Evolutionary conservation across 768 basidiomycete species (phyloP).

Genomic region (Calocybe indica): DNA sequence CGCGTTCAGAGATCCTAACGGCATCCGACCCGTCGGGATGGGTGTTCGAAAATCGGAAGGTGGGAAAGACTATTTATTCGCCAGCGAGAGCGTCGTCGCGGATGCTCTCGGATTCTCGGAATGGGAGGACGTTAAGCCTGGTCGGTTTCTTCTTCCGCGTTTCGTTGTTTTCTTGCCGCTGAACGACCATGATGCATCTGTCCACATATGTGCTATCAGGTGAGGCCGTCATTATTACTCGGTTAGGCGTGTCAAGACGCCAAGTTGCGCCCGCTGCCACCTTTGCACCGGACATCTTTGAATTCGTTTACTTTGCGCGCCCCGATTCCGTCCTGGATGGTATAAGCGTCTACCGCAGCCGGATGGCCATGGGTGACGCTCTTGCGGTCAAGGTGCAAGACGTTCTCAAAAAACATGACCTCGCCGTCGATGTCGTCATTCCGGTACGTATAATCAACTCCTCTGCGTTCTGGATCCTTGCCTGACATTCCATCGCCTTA

Average conservation of each 20-base stretch:
- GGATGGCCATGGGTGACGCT: constrained; percentile 99
- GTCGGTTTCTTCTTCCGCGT: constrained; percentile 28
- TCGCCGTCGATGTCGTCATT: constrained; percentile 92
- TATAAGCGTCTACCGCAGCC: constrained; percentile 92
- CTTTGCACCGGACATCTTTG: constrained; percentile 98
- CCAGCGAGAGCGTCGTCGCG: constrained; percentile 94
- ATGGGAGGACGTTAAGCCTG: constrained; percentile 93
- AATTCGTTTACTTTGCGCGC: constrained; percentile 97
- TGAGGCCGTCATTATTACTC: constrained; percentile 94
- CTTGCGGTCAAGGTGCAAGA: constrained; percentile 83
- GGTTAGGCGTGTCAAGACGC: constrained; percentile 66
- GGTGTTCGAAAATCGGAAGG: constrained; percentile 54
- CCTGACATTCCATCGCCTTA: constrained; percentile 14
- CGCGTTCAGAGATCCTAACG: constrained; percentile 96
- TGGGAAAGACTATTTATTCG: constrained; percentile 82
- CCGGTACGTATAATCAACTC: constrained; percentile 47
- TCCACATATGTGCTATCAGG: constrained; percentile 38
- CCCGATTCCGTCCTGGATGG: constrained; percentile 98
- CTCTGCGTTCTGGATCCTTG: neutral
- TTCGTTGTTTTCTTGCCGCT: neutral
- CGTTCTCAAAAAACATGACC: constrained; percentile 59
- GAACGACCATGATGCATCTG: neutral
- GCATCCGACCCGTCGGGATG: constrained; percentile 91
- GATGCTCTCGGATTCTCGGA: constrained; percentile 88
- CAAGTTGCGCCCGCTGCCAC: constrained; percentile 62